Conservation (phyloP, 805 yeast genomes). For the Danielozyma ontarioensis region DNA sequence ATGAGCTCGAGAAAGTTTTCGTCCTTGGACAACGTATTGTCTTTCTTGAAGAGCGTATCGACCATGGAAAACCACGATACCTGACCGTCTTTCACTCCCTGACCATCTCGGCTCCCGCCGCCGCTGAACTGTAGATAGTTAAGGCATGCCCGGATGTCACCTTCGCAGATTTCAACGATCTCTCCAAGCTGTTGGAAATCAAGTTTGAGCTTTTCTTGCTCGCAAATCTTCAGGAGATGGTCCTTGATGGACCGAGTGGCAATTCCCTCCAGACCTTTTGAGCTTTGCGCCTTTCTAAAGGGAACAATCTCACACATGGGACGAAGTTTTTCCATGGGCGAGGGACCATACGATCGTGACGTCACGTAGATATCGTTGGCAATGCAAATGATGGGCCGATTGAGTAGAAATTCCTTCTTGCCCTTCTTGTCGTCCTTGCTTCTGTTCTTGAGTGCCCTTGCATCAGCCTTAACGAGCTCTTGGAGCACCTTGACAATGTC, state of each 20-base stretch:
- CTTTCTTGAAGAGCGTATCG: conserved; percentile 54
- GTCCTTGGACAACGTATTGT: conserved; percentile 39
- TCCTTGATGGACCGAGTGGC: conserved; percentile 29
- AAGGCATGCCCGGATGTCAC: conserved; percentile 81
- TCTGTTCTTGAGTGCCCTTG: conserved; percentile 35
- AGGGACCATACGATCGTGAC: conserved; percentile 23
- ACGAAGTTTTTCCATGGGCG: conserved; percentile 68
- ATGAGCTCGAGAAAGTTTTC: conserved; percentile 46
- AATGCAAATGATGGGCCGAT: conserved; percentile 85
- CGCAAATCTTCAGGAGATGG: conserved; percentile 43
- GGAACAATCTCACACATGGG: conserved; percentile 67
- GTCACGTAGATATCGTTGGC: conserved; percentile 80
- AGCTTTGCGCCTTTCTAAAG: conserved; percentile 54
- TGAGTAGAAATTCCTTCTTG: conserved; percentile 38
- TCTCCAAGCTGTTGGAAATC: conserved; percentile 53
- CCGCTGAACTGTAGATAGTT: conserved; percentile 71
- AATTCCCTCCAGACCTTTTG: conserved; percentile 42
- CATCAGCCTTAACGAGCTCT: conserved; percentile 59
- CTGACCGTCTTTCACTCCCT: conserved; percentile 51
- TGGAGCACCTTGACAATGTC: conserved; percentile 44
- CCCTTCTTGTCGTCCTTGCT: conserved; percentile 23
- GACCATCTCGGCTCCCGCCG: conserved; percentile 14
- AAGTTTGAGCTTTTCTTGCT: conserved; percentile 46
- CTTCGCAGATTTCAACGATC: conserved; percentile 65
- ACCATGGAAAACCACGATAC: conserved; percentile 65